Evolutionary conservation across 2,329 filamentous ascomycete genomes (phyloP), one percentile per base, ranked within the genome.

Genomic region (Tricladium varicosporioides): DNA sequence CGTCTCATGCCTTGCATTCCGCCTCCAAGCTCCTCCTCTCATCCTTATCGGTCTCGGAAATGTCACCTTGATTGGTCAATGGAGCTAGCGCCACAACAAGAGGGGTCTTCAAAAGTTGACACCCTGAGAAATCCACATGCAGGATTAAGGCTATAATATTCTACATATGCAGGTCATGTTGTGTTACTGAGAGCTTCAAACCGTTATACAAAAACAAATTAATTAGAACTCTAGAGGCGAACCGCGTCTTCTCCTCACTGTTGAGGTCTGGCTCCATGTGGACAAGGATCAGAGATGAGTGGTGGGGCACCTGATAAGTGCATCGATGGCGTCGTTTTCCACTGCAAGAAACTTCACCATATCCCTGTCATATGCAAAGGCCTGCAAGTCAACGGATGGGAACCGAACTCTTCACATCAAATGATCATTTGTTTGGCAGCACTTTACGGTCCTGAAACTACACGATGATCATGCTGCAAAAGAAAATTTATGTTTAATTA

Each of bases 271-370:
- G 36, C 36, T 40, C n/a, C 9, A 5, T 10, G 11, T 40, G 36
- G 22, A 36, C 11, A n/a, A 16, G 48, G 15, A 51, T 40, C 36
- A 19, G 19, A 51, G 36, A 18, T 51, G n/a, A 1, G n/a, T 42
- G 15, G 48, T 48, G 47, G 47, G 47, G 47, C 47, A 40, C 36
- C 36, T n/a, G n/a, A n/a, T 40, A 40, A 40, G 36, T 40, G 36
- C 36, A 8, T 47, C 18, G 18, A 14, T 22, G 5, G 45, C 45
- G 45, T 19, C n/a, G 7, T 10, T 47, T 18, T 27, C 22, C 7
- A 7, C 22, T 27, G 22, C 22, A 27, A 40, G 36, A 40, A 40
- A 40, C 36, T 40, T 40, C n/a, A 13, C 10, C 36, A 40, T 36
- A 36, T 10, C 36, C 36, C n/a, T 11, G 36, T 10, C 5, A 40